Percentiles rank a stretch among this genome's conserved stretches.
Conservation (phyloP, 768 basidiomycete species). For the Lanmaoa rubissima region DNA sequence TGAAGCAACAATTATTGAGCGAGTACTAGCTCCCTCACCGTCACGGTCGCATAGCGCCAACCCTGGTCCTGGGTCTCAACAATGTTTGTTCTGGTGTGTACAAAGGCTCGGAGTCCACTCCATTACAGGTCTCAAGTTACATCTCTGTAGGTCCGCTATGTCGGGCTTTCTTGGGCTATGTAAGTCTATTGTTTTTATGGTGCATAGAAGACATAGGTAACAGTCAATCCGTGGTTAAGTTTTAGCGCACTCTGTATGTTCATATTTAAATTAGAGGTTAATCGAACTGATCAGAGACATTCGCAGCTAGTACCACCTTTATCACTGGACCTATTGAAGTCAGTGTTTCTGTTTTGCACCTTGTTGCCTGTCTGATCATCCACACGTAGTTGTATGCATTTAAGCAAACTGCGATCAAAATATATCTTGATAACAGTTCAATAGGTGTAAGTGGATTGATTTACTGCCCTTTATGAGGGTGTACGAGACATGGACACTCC, state of each 20-base stretch:
- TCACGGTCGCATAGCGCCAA: neutral
- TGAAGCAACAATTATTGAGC: neutral
- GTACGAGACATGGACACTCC: neutral
- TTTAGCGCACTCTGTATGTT: neutral
- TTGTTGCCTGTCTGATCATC: too few species aligned
- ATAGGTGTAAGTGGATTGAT: constrained; percentile 3
- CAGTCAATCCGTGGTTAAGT: neutral
- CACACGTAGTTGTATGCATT: neutral
- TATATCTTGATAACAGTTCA: neutral
- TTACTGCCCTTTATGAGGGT: neutral
- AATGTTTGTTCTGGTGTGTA: constrained; percentile 1
- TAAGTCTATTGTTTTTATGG: too few species aligned
- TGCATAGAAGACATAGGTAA: neutral
- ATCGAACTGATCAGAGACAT: neutral
- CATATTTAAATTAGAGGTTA: neutral
- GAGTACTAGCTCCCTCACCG: too few species aligned
- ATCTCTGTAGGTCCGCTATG: too few species aligned
- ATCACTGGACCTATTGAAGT: neutral
- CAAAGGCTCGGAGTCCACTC: neutral
- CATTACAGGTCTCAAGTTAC: too few species aligned
- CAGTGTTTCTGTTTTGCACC: neutral
- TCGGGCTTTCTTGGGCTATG: too few species aligned
- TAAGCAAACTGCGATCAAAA: neutral
- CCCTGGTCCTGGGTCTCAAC: constrained; percentile 2
- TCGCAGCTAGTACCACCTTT: neutral